A percentile compares a stretch with the other conserved stretches of the same genome.
Conservation (phyloP, 352 stramenopile genomes). For the Pythium apleroticum region DNA sequence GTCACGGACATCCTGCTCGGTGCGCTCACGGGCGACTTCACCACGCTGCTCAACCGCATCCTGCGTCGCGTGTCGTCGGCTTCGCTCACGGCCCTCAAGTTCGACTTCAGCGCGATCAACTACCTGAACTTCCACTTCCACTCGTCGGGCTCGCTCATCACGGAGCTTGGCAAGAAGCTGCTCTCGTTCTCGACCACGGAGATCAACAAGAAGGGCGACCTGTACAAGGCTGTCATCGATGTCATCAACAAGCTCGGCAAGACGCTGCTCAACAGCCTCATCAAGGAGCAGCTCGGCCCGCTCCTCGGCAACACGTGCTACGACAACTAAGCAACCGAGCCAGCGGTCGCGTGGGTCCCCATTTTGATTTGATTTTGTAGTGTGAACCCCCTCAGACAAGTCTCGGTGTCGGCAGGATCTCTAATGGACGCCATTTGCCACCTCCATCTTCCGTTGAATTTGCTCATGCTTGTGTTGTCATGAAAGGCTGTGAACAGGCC, state of each 20-base stretch:
- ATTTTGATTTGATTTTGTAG: slow-evolving; percentile 3
- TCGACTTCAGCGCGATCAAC: slow-evolving; percentile 49
- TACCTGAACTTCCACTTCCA: slow-evolving; percentile 53
- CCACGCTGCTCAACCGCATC: slow-evolving; percentile 27
- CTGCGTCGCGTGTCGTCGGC: slow-evolving; percentile 36
- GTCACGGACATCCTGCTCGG: slow-evolving; percentile 43
- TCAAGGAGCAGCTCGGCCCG: slow-evolving; percentile 36
- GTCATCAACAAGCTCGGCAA: slow-evolving; percentile 40
- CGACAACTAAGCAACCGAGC: slow-evolving; percentile 23
- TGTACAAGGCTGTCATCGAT: slow-evolving; percentile 48
- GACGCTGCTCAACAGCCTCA: slow-evolving; percentile 53
- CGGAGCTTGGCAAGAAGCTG: slow-evolving; percentile 46
- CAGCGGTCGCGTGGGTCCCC: not conserved
- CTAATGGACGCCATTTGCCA: not conserved
- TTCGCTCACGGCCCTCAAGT: slow-evolving; percentile 34
- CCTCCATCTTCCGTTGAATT: not conserved
- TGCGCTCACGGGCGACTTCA: slow-evolving; percentile 36
- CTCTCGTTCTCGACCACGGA: slow-evolving; percentile 46
- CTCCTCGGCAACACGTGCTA: slow-evolving; percentile 52
- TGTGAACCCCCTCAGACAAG: not conserved
- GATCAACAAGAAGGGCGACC: slow-evolving; percentile 67
- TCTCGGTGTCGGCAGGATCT: not conserved
- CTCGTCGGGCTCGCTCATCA: slow-evolving; percentile 39
- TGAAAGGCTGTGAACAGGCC: not conserved
- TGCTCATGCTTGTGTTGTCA: no score